Conservation (phyloP, 257 asterid species). For the Gentiana straminea region DNA sequence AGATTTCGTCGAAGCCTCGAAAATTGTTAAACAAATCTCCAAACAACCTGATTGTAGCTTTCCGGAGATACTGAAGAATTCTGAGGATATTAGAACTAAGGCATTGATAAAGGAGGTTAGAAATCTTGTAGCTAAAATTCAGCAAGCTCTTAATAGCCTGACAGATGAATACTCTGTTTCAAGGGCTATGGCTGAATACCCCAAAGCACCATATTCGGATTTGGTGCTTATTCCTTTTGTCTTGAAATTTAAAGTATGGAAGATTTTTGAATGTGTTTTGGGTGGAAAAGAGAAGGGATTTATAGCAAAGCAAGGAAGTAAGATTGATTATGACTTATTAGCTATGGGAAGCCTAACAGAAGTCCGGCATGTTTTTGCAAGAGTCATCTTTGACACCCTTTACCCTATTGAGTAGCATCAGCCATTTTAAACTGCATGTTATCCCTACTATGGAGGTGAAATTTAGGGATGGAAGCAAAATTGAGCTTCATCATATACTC, state of each 20-base stretch:
- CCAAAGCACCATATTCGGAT: constrained; percentile 77
- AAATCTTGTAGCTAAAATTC: constrained; percentile 52
- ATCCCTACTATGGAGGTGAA: no score
- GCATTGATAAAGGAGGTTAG: constrained; percentile 31
- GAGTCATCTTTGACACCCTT: constrained; percentile 77
- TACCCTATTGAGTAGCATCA: constrained; percentile 30
- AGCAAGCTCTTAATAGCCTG: constrained; percentile 39
- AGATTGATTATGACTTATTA: constrained; percentile 59
- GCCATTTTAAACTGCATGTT: no score
- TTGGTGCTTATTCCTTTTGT: constrained; percentile 51
- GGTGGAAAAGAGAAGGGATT: constrained; percentile 44
- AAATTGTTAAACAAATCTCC: constrained; percentile 45
- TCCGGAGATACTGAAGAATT: constrained; percentile 48
- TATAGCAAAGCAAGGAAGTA: constrained; percentile 47
- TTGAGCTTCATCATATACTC: no score
- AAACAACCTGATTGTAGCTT: constrained; percentile 40
- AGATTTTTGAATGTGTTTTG: constrained; percentile 63
- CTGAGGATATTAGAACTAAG: constrained; percentile 24
- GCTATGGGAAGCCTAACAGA: constrained; percentile 65
- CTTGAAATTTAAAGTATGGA: constrained; percentile 42
- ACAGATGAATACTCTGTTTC: constrained; percentile 64
- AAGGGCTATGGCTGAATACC: constrained; percentile 71
- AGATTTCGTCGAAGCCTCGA: constrained; percentile 58
- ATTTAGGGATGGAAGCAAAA: no score
- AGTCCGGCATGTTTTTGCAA: constrained; percentile 77